Evolutionary conservation across 1,139 yeast species (phyloP), one percentile per base, ranked within the genome.

Genomic region (Debaryomyces robertsiae): DNA sequence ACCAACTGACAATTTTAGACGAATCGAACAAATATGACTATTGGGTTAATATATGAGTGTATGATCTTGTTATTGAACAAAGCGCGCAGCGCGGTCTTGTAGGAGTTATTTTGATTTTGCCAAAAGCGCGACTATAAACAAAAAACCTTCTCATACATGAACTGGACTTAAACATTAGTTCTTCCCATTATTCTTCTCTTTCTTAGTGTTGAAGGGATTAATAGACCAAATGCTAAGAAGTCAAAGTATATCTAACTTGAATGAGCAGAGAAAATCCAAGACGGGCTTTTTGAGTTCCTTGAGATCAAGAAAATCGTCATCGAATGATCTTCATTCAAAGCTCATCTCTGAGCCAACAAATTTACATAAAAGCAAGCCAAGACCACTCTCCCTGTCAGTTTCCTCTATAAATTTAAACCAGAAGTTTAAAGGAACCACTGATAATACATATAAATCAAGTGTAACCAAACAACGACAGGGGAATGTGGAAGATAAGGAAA

Each of bases 171-270:
- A 15, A 15, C 18, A 15, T 33, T 16, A 13, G 13, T 33, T 25
- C 17, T 33, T 18, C 17, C 16, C 3, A 13, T 33, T 25, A 14
- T 33, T 18, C 17, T 25, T 3, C 24, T 16, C 6, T 16, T 33
- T 4, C 15, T 33, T 27, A 6, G 5, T 33, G 9, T 6, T 11
- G 9, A 33, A 17, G 3, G n/a, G 13, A 17, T 16, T 10, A 4
- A 13, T 16, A n/a, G 9, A 25, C n/a, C 15, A 24, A 23, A 63
- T 65, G 69, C 51, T 65, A 34, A 58, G 67, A 39, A 61, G 67
- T 41, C 68, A 62, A 38, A 63, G 67, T 40, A 60, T 61, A 17
- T 50, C 60, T 31, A 59, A 62, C 42, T 47, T 64, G 13, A 46
- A 49, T 36, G 68, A 60, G 14, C 53, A 47, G 32, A 51, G 50